Evolutionary conservation across 768 basidiomycete genomes (phyloP).

Genomic region (Tulasnella sp.): DNA sequence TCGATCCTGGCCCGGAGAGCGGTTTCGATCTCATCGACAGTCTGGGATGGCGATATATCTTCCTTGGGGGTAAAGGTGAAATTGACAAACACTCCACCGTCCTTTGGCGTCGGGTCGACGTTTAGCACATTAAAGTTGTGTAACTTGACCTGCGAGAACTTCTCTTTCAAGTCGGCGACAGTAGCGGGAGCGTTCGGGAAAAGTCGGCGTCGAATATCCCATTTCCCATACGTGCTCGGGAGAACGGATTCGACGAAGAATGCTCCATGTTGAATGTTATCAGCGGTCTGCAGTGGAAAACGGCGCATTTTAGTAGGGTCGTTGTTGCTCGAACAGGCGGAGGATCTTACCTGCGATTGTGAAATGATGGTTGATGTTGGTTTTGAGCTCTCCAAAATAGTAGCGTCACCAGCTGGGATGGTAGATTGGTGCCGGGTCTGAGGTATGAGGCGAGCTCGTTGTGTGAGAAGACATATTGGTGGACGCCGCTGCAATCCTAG

Average conservation of each 20-base stretch:
- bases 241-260: constrained; percentile 71
- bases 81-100: constrained; percentile 76
- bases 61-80: constrained; percentile 42
- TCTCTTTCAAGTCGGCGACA: constrained; percentile 41
- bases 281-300: constrained; percentile 25
- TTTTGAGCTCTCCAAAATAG: constrained; percentile 1
- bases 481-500: not conserved
- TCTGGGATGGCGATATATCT: not conserved
- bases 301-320: no score
- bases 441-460: not conserved
- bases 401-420: not conserved
- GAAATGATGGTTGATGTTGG: no score
- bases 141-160: constrained; percentile 42
- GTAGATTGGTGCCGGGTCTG: not conserved
- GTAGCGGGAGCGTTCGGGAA: constrained; percentile 47
- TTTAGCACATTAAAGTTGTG: constrained; percentile 53
- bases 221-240: constrained; percentile 55
- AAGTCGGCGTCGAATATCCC: constrained; percentile 45
- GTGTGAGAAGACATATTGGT: not conserved
- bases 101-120: constrained; percentile 52
- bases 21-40: constrained; percentile 34
- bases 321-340: no score
- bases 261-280: constrained; percentile 18
- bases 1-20: constrained; percentile 36
- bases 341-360: no score